Evolutionary conservation across 2,329 filamentous ascomycete species (phyloP), one percentile per base, ranked within the genome.

Genomic region (Paraphoma chrysanthemicola): DNA sequence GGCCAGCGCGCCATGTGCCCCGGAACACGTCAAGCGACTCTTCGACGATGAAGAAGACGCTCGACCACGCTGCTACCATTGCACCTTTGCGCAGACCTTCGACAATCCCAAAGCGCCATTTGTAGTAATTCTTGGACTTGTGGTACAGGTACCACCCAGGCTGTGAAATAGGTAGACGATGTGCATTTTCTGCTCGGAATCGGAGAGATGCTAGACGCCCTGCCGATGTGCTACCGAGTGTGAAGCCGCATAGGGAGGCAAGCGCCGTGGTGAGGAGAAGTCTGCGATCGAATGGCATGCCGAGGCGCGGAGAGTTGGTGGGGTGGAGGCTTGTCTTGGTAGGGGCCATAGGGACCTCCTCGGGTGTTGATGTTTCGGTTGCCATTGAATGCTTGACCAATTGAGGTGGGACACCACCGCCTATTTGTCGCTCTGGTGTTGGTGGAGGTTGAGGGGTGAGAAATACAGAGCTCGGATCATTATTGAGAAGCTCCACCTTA

Each of bases 101-200:
- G 50, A 86, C 86, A 16, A 96, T 80, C 0, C 90, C 94, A 6
- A 90, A 91, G 18, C 90, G 84, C 68, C 91, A 88, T 49, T 90
- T 85, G 69, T 92, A 88, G 80, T 99, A 98, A 78, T 97, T 98
- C 78, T 98, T 98, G 74, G 88, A 92, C 79, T 97, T 97, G 82
- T 98, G 94, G 78, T 99, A 99, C n/a, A 98, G 86, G 74, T 94
- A 99, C 95, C 95, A 99, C 16, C 93, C 94, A 2, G 88, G 87
- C 28, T 91, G 88, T 1, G 89, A 89, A 3, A 86, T 88, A 17
- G 95, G 95, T 60, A 97, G 87, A 64, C 94, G 91, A 82, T 99
- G 95, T 1, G 95, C 93, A 73, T 99, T 96, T 79, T 99, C 95
- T 57, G 95, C 95, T 53, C 94, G 90, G 80, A 97, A 99, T 39